A percentile compares a stretch with the other conserved stretches of the same genome.
phyloP scores from a whole-genome alignment of 208 protist species.

The Balamuthia mandrillaris region DNA sequence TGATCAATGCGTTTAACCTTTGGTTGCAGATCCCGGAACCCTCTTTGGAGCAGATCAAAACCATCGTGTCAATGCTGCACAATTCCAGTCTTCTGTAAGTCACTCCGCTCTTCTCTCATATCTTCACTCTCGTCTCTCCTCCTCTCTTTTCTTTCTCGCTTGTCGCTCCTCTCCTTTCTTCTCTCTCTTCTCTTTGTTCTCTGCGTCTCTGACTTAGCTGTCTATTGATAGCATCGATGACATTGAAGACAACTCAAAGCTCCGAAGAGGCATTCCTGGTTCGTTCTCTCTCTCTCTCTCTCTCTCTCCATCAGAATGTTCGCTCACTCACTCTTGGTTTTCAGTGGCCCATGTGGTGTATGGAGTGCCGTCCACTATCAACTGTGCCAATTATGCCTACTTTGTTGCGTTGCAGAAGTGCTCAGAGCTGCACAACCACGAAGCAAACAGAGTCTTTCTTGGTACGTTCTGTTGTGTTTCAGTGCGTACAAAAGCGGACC shows the following conservation, averaged over 20 bases:
- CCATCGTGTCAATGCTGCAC: conserved; percentile 73
- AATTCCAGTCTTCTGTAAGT: conserved; percentile 70
- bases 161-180: neutral
- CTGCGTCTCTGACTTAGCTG: too few species aligned
- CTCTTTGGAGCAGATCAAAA: conserved; percentile 53
- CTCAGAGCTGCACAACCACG: conserved; percentile 16
- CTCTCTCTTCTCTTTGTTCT: too few species aligned
- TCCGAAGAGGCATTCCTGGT: conserved; percentile 73
- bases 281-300: neutral
- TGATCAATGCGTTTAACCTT: conserved; percentile 77
- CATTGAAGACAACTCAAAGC: conserved; percentile 77
- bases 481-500: too few species aligned
- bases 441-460: conserved; percentile 47
- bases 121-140: neutral
- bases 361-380: conserved; percentile 74
- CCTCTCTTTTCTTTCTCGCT: neutral
- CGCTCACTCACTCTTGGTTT: neutral
- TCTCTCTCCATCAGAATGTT: neutral
- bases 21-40: conserved; percentile 70
- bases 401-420: conserved; percentile 70
- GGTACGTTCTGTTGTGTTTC: conserved; percentile 2
- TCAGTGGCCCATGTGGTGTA: conserved; percentile 74
- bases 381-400: conserved; percentile 81
- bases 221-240: conserved; percentile 80
- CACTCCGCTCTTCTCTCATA: neutral